These are phyloP conservation scores for Aspergillus chevalieri DNA, from an alignment of 2,329 filamentous ascomycete species.

Conservation along the genomic window DNA sequence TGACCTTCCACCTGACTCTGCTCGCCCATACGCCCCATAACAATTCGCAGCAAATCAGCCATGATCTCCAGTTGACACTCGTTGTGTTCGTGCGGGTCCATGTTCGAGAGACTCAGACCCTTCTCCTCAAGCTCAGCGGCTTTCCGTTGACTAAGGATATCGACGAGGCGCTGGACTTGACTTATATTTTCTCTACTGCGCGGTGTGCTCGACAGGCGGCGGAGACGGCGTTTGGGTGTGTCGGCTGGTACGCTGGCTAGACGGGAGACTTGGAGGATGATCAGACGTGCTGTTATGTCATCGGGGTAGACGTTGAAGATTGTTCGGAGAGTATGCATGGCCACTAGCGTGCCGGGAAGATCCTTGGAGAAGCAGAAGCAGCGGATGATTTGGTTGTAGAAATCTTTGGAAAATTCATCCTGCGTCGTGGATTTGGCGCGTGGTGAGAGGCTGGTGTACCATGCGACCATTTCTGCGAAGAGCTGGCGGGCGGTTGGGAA, in stretches of 20 bases:
- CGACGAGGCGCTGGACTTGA: slow-evolving; percentile 41
- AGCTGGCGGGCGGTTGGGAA: slow-evolving; percentile 42
- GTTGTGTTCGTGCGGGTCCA: slow-evolving; percentile 32
- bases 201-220: slow-evolving; percentile 35
- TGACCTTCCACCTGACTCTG: slow-evolving; percentile 27
- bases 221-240: slow-evolving; percentile 31
- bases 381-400: slow-evolving; percentile 49
- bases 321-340: slow-evolving; percentile 41
- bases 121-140: slow-evolving; percentile 24
- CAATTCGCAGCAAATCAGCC: slow-evolving; percentile 34
- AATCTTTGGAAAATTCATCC: slow-evolving; percentile 40
- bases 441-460: slow-evolving; percentile 31
- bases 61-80: slow-evolving; percentile 40
- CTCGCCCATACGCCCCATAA: slow-evolving; percentile 30
- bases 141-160: slow-evolving; percentile 37
- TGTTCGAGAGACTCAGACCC: slow-evolving; percentile 28
- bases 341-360: slow-evolving; percentile 44
- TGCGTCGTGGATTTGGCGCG: slow-evolving; percentile 22
- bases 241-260: slow-evolving; percentile 31
- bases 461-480: slow-evolving; percentile 46
- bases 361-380: slow-evolving; percentile 48
- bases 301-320: slow-evolving; percentile 43
- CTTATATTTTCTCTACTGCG: slow-evolving; percentile 41
- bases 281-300: slow-evolving; percentile 41
- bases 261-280: slow-evolving; percentile 46